Evolutionary conservation across 2,329 filamentous ascomycete genomes (phyloP).

Genomic region (Epichloe hybrida): DNA sequence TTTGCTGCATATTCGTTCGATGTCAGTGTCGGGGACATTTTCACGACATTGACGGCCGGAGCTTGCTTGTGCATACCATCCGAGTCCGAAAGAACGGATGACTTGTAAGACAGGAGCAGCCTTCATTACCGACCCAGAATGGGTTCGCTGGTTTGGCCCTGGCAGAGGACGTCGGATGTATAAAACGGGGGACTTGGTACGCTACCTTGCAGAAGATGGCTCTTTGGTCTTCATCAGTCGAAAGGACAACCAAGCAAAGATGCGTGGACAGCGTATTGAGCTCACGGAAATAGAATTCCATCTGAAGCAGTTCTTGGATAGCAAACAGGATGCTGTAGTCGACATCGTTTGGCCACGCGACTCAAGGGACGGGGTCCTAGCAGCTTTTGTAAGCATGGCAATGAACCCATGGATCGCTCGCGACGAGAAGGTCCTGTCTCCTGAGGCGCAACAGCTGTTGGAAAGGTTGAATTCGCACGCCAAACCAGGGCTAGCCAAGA

Average conservation of each 20-base stretch:
- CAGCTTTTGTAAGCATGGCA: too few relatives aligned
- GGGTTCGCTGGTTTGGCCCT: neutral
- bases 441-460: too few relatives aligned
- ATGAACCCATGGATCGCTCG: too few relatives aligned
- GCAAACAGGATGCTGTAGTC: too few relatives aligned
- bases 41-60: neutral
- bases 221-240: conserved; percentile 13
- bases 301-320: neutral
- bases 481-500: neutral
- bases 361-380: too few relatives aligned
- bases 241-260: conserved; percentile 13
- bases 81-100: neutral
- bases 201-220: conserved; percentile 8
- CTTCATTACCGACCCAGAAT: neutral
- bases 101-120: neutral
- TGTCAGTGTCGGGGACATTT: neutral
- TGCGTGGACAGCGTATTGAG: conserved; percentile 15
- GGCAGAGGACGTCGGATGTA: conserved; percentile 6
- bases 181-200: conserved; percentile 12
- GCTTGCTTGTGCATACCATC: neutral
- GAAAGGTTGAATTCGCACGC: too few relatives aligned
- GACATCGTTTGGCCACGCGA: too few relatives aligned
- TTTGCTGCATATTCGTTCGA: conserved; percentile 8
- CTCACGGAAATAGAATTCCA: conserved; percentile 8
- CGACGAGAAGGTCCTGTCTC: too few relatives aligned